Conservation (phyloP, 2,329 filamentous ascomycete species). For the Elsinoe fawcettii region DNA sequence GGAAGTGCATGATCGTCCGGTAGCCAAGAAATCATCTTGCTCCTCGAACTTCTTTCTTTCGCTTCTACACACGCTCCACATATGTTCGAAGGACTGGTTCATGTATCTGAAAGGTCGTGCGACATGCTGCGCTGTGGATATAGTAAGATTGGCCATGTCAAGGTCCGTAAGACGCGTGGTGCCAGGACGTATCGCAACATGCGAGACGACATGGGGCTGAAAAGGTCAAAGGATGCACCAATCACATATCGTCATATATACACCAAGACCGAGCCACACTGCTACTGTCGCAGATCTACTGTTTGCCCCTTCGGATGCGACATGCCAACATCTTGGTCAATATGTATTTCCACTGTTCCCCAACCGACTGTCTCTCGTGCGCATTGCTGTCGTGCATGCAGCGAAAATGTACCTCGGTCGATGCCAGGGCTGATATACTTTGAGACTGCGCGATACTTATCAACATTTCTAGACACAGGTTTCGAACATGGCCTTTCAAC, state of each 20-base stretch:
- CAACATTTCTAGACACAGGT: no score
- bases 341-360: background rate
- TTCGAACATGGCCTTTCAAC: background rate
- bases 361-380: background rate
- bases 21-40: background rate
- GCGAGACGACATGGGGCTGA: no score
- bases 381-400: background rate
- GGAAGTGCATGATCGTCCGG: constrained; percentile 6
- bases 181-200: no score
- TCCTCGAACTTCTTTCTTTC: background rate
- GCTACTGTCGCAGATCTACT: background rate
- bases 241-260: background rate
- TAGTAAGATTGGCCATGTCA: no score
- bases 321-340: background rate
- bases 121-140: no score
- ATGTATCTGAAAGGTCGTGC: no score
- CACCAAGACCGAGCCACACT: background rate
- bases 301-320: background rate
- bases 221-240: background rate
- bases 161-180: no score
- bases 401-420: background rate
- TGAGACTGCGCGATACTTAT: no score
- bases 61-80: no score
- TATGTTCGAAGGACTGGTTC: no score
- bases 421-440: no score